Evolutionary conservation across 2,329 filamentous ascomycete genomes (phyloP).

Genomic region (Sordariomycetes sp.): DNA sequence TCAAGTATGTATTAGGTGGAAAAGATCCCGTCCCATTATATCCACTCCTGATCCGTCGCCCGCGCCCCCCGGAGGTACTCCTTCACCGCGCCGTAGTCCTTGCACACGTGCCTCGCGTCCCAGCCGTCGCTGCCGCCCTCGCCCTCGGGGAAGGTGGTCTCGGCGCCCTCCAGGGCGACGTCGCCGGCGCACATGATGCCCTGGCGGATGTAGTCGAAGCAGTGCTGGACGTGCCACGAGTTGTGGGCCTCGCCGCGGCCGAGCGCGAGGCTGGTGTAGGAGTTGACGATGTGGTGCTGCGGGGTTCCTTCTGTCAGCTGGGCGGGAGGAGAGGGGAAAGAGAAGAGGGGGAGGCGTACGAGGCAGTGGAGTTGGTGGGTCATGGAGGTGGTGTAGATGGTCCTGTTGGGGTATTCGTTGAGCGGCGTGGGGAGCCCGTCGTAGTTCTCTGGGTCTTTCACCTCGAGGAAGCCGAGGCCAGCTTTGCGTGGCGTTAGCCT

Average conservation of each 20-base stretch:
- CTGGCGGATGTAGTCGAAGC: constrained; percentile 36
- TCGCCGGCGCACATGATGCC: constrained; percentile 34
- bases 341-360: constrained; percentile 11
- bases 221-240: constrained; percentile 32
- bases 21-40: constrained; percentile 11
- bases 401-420: constrained; percentile 17
- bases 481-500: constrained; percentile 5
- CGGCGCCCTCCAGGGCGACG: constrained; percentile 30
- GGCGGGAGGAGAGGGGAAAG: background rate
- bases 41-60: constrained; percentile 23
- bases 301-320: background rate
- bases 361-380: constrained; percentile 34
- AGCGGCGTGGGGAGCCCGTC: constrained; percentile 25
- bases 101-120: constrained; percentile 30
- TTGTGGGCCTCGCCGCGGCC: constrained; percentile 5
- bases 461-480: constrained; percentile 27
- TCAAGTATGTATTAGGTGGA: too few relatives aligned
- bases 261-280: constrained; percentile 14
- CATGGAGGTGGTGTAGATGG: constrained; percentile 28
- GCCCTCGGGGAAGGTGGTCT: constrained; percentile 25
- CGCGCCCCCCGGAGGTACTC: constrained; percentile 21
- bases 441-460: constrained; percentile 21
- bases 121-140: constrained; percentile 28
- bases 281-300: constrained; percentile 21
- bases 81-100: constrained; percentile 23